These are phyloP conservation scores for Carpinus viminea DNA, from an alignment of 306 rosid genomes.

Conservation along the genomic window DNA sequence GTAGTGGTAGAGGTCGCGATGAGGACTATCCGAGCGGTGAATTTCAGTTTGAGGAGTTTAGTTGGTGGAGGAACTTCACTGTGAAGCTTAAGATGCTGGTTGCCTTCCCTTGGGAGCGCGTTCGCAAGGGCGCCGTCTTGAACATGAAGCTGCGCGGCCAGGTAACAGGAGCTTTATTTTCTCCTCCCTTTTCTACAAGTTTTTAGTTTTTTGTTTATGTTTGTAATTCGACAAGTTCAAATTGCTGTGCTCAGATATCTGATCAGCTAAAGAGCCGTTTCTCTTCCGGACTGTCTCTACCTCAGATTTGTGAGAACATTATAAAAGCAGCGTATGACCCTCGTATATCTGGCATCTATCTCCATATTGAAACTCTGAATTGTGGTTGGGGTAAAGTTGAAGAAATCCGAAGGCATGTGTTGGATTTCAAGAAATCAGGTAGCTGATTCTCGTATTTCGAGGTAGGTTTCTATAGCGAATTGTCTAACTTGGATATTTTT, in stretches of 20 bases:
- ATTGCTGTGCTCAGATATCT: slow-evolving; percentile 51
- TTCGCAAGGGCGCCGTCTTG: slow-evolving; percentile 70
- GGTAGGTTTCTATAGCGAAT: too few relatives aligned
- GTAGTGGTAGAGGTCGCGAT: slow-evolving; percentile 18
- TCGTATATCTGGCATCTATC: slow-evolving; percentile 74
- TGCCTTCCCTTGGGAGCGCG: slow-evolving; percentile 87
- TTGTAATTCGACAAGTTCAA: slow-evolving; percentile 8
- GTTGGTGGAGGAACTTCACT: slow-evolving; percentile 55
- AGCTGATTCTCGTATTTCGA: neutral
- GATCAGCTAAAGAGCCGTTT: slow-evolving; percentile 80
- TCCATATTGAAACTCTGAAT: slow-evolving; percentile 68
- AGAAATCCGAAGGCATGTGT: slow-evolving; percentile 86
- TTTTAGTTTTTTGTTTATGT: too few relatives aligned
- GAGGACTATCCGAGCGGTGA: slow-evolving; percentile 69
- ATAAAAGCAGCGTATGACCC: slow-evolving; percentile 92
- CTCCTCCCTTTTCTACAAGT: neutral
- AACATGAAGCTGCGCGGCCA: slow-evolving; percentile 83
- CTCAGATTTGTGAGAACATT: slow-evolving; percentile 84
- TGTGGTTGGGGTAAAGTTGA: slow-evolving; percentile 99
- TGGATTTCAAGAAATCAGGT: slow-evolving; percentile 91
- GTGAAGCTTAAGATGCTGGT: slow-evolving; percentile 75
- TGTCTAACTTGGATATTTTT: neutral
- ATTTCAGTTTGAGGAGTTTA: slow-evolving; percentile 50
- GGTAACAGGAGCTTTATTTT: slow-evolving; percentile 20
- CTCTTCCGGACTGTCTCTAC: slow-evolving; percentile 72